Evolutionary conservation across 2,329 filamentous ascomycete genomes (phyloP), one percentile per base, ranked within the genome.

Genomic region (Ophiostoma sp.): DNA sequence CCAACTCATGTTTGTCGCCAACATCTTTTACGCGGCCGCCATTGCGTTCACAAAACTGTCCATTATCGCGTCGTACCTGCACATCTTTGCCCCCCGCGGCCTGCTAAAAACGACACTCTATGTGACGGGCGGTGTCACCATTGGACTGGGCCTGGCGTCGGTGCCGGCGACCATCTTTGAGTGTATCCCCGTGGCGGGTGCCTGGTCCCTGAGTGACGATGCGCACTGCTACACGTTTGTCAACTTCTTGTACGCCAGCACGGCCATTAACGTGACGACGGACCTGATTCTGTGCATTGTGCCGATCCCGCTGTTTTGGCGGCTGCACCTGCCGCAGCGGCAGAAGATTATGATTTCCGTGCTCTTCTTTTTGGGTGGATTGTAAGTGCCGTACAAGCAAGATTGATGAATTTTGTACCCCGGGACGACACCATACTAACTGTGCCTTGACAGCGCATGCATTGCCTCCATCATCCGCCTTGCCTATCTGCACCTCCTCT

Each of bases 221-320:
- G 72, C 75, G 6, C 74, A 75, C 19, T 81, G 80, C 74, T 78
- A 77, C 48, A 72, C 74, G 0, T 80, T 80, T 71, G 68, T 77
- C 72, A 36, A 79, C 72, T 79, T 78, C 59, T 55, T 80, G 25
- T 78, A 78, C 52, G 76, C 74, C 69, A 80, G 78, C 74, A 76
- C 80, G 0, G 78, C 77, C 39, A 75, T 81, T 72, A 80, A 77
- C 64, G 73, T 80, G 8, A 72, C 73, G 2, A 80, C 78, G 6
- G 80, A 81, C 52, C 69, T 80, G 3, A 52, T 80, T 4, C 74
- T 82, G 9, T 79, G 80, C 64, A 71, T 77, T 1, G 76, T 77
- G 45, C 80, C 80, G 0, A 73, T 81, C 48, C 79, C 78, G 17
- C 77, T 76, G 19, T 78, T 81, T 48, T 80, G 78, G 79, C 74